Evolutionary conservation across 371 early-diverging fungal species (phyloP).

Genomic region (Fennellomyces sp.): DNA sequence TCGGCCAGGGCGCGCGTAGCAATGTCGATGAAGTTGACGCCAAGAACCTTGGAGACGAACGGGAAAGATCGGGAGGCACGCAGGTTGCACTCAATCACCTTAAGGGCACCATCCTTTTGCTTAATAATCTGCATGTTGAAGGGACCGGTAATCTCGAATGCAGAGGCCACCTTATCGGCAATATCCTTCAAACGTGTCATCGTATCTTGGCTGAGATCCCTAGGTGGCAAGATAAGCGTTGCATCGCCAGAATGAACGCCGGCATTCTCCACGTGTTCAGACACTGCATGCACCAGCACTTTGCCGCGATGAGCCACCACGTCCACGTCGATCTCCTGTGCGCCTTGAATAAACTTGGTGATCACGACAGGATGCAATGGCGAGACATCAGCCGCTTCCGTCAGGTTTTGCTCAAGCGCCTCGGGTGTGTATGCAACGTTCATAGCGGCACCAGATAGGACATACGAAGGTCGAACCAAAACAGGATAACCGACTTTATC

Average conservation of each 20-base stretch:
- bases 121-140: slow-evolving; percentile 95
- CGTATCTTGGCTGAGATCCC: slow-evolving; percentile 65
- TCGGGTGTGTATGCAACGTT: slow-evolving; percentile 82
- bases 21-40: slow-evolving; percentile 85
- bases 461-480: slow-evolving; percentile 94
- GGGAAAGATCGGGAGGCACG: slow-evolving; percentile 96
- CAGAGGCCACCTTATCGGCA: slow-evolving; percentile 83
- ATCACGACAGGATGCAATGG: slow-evolving; percentile 93
- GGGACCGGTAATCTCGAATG: slow-evolving; percentile 91
- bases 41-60: slow-evolving; percentile 94
- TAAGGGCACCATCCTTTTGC: slow-evolving; percentile 55
- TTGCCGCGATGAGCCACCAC: slow-evolving; percentile 85
- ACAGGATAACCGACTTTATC: slow-evolving; percentile 89
- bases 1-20: slow-evolving; percentile 83
- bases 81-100: slow-evolving; percentile 96
- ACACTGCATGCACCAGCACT: slow-evolving; percentile 82
- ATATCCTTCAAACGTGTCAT: slow-evolving; percentile 66
- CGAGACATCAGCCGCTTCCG: slow-evolving; percentile 85
- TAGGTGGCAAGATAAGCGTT: slow-evolving; percentile 85
- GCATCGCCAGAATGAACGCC: slow-evolving; percentile 98
- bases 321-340: slow-evolving; percentile 95
- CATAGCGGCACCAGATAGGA: slow-evolving; percentile 96
- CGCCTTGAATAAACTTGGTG: slow-evolving; percentile 88
- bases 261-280: slow-evolving; percentile 94
- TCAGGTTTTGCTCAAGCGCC: slow-evolving; percentile 72